Conservation (phyloP, 352 stramenopile species). For the Globisporangium splendens region DNA sequence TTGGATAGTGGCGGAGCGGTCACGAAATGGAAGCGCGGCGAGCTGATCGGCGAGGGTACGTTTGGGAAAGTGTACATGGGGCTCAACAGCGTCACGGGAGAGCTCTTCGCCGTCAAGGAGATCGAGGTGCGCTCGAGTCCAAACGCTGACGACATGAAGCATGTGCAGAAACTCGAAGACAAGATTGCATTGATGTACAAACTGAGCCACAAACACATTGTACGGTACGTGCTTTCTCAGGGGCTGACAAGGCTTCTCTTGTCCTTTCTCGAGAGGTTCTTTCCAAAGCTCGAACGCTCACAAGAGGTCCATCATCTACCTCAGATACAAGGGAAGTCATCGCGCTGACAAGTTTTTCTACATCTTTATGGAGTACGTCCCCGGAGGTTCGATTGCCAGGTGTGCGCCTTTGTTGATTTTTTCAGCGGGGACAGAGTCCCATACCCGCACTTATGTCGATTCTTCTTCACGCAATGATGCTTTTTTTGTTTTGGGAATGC, state of each 20-base stretch:
- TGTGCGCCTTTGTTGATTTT: too few relatives aligned
- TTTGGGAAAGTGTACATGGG: constrained; percentile 95
- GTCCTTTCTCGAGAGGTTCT: background rate
- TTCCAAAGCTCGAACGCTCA: background rate
- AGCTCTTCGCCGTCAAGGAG: constrained; percentile 88
- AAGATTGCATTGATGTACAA: constrained; percentile 95
- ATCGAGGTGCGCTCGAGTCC: constrained; percentile 75
- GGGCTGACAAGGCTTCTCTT: background rate
- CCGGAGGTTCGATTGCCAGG: constrained; percentile 88
- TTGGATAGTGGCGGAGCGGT: constrained; percentile 28
- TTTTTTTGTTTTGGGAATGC: too few relatives aligned
- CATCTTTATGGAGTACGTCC: constrained; percentile 97
- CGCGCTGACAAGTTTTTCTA: constrained; percentile 77
- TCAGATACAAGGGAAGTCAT: constrained; percentile 82
- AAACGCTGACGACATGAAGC: constrained; percentile 46
- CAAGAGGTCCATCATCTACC: background rate
- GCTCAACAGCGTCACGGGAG: constrained; percentile 91
- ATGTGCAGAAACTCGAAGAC: constrained; percentile 75
- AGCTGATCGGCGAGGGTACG: constrained; percentile 93
- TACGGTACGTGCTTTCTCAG: constrained; percentile 72
- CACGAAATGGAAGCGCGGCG: constrained; percentile 90
- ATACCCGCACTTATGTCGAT: too few relatives aligned
- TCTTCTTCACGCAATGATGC: too few relatives aligned
- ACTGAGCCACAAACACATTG: constrained; percentile 94
- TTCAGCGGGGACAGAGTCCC: too few relatives aligned